Evolutionary conservation across 2,329 filamentous ascomycete genomes (phyloP), one percentile per base, ranked within the genome.

Genomic region (Nakataea oryzae): DNA sequence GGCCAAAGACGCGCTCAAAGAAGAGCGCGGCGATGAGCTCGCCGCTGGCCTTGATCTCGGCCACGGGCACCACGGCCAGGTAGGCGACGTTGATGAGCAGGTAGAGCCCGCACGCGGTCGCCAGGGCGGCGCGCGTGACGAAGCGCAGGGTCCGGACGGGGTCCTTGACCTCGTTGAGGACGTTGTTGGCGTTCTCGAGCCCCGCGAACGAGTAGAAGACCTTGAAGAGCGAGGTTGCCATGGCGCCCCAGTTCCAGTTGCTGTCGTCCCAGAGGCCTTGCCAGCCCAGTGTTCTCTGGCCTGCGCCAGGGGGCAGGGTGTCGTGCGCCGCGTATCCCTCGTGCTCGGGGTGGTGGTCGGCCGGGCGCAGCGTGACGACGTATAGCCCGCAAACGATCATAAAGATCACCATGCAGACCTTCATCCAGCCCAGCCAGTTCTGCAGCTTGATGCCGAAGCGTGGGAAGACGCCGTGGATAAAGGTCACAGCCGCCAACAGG

Each of bases 201-300:
- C 88, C 87, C 0, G 85, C 78, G 62, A 89, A 90, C 0, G 86
- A 87, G 70, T 89, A 89, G 57, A 87, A 84, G 0, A 90, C 84
- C 66, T 87, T 86, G 74, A 87, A 86, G 0, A 90, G 73, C 0
- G 86, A 81, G 0, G 87, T 88, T 0, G 86, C 83, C n/a, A 90
- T 75, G 1, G 83, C 76, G 32, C 85, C 85, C 80, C 85, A 88
- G 67, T 82, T 86, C 86, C 87, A 90, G 62, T 86, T 83, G 1
- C 85, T 88, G 41, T 79, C 84, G 55, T 82, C 77, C 85, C 86
- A 89, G 0, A 89, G 67, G 0, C 76, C 72, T 24, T 82, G 75
- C 0, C 71, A 69, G 28, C 69, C 58, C 54, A 66, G 26, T 29
- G 28, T 57, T 14, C 56, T 17, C 27, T 50, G 24, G 2, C 14